Percentiles rank a stretch among this genome's conserved stretches.
phyloP scores from a whole-genome alignment of 805 yeast genomes.

The Ogataea angusta region DNA sequence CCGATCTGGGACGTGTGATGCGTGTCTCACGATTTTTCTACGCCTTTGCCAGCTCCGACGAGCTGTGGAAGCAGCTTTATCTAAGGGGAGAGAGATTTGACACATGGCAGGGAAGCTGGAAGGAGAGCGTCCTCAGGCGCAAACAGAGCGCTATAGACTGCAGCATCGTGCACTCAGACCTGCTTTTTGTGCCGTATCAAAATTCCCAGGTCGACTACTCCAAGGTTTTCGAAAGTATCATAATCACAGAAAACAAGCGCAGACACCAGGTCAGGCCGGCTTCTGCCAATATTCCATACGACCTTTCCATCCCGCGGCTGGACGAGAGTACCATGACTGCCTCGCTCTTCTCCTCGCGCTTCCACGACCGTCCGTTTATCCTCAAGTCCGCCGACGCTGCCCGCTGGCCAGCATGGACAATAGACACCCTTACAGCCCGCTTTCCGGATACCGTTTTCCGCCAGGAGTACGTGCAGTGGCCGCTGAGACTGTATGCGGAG shows the following conservation, averaged over 20 bases:
- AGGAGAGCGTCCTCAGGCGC: conserved; percentile 49
- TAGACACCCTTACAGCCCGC: conserved; percentile 43
- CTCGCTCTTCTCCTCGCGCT: conserved; percentile 40
- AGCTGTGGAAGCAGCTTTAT: conserved; percentile 70
- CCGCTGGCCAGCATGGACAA: conserved; percentile 66
- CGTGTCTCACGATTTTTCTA: conserved; percentile 64
- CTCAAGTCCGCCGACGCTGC: conserved; percentile 20
- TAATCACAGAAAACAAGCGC: conserved; percentile 41
- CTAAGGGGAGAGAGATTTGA: conserved; percentile 26
- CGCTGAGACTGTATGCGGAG: conserved; percentile 53
- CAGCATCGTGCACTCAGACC: conserved; percentile 64
- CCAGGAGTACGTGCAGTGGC: conserved; percentile 86
- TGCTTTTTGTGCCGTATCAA: conserved; percentile 79
- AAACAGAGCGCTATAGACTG: conserved; percentile 46
- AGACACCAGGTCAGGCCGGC: background rate
- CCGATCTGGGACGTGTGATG: conserved; percentile 49
- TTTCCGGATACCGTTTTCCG: conserved; percentile 66
- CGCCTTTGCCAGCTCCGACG: conserved; percentile 74
- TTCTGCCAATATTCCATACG: conserved; percentile 10
- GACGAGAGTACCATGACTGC: conserved; percentile 41
- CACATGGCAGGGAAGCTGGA: conserved; percentile 81
- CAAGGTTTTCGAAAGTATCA: conserved; percentile 44
- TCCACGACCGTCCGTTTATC: conserved; percentile 59
- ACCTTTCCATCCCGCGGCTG: conserved; percentile 45
- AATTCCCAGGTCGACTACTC: conserved; percentile 68